Evolutionary conservation across 2,329 filamentous ascomycete genomes (phyloP).

Genomic region (Aspergillus sp.): DNA sequence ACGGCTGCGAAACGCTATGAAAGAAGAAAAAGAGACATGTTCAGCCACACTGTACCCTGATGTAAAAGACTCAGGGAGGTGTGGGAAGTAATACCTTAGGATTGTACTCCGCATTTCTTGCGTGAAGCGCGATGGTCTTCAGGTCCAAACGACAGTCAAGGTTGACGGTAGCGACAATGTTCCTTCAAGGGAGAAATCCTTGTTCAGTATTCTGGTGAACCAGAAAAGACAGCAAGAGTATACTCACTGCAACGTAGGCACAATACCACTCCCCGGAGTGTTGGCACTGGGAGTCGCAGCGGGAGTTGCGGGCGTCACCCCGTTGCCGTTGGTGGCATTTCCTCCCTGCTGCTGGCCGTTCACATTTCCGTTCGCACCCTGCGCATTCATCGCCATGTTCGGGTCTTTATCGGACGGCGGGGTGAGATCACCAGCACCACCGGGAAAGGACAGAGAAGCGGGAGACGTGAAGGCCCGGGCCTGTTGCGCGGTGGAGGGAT

Average conservation of each 20-base stretch:
- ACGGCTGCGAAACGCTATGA: conserved; percentile 93
- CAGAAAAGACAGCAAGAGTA: conserved; percentile 48
- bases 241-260: conserved; percentile 96
- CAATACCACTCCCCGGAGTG: conserved; percentile 81
- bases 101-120: conserved; percentile 97
- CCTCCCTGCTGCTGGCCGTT: conserved; percentile 57
- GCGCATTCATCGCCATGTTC: conserved; percentile 45
- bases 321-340: conserved; percentile 66
- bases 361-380: conserved; percentile 48
- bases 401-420: conserved; percentile 71
- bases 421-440: conserved; percentile 77
- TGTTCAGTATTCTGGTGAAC: conserved; percentile 52
- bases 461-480: conserved; percentile 94
- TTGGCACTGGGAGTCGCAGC: conserved; percentile 85
- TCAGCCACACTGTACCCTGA: conserved; percentile 47
- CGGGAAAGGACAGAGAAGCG: conserved; percentile 87
- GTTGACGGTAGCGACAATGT: conserved; percentile 98
- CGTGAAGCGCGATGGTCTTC: conserved; percentile 98
- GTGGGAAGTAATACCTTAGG: conserved; percentile 71
- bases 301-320: conserved; percentile 85
- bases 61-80: conserved; percentile 30
- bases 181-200: conserved; percentile 60
- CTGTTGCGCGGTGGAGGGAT: conserved; percentile 86
- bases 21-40: conserved; percentile 29
- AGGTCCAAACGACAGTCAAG: conserved; percentile 95